Percentiles rank a stretch among this genome's conserved stretches.
Conservation (phyloP, 2,329 filamentous ascomycete genomes). For the Fusarium circinatum region DNA sequence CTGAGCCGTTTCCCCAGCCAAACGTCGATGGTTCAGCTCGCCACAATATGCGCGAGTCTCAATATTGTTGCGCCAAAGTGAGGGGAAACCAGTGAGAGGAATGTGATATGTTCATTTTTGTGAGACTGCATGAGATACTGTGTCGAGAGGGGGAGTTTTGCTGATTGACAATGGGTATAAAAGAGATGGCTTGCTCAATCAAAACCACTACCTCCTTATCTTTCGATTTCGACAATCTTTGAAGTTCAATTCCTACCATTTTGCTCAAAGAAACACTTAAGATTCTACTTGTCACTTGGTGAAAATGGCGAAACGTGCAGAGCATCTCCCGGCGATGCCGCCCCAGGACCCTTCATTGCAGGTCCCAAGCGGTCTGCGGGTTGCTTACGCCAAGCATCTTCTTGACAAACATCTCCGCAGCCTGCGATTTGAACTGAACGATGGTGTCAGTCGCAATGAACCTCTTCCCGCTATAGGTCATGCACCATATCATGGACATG, state of each 20-base stretch:
- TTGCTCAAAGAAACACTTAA: not conserved
- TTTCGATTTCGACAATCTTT: rapidly evolving
- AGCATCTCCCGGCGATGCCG: not conserved
- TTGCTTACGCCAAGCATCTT: constrained; percentile 3
- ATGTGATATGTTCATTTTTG: constrained; percentile 1
- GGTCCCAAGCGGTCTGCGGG: not conserved
- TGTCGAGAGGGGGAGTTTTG: not conserved
- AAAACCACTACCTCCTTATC: no score
- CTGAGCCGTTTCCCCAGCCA: not conserved
- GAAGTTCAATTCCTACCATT: rapidly evolving
- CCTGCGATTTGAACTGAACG: not conserved
- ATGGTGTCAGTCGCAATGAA: not conserved
- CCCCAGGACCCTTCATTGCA: not conserved
- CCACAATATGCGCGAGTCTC: not conserved
- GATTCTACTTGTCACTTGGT: rapidly evolving
- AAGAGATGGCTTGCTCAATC: rapidly evolving
- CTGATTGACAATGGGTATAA: not conserved
- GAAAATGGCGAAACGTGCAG: constrained; percentile 9
- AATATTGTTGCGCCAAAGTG: not conserved
- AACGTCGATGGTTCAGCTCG: not conserved
- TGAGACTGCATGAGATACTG: not conserved
- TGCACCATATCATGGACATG: not conserved
- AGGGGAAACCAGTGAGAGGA: not conserved
- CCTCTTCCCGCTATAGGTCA: not conserved
- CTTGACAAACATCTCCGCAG: not conserved